A percentile compares a stretch with the other conserved stretches of the same genome.
Evolutionary conservation across 176 grass and related monocot genomes (phyloP).

Genomic region (Urochloa ruziziensis): DNA sequence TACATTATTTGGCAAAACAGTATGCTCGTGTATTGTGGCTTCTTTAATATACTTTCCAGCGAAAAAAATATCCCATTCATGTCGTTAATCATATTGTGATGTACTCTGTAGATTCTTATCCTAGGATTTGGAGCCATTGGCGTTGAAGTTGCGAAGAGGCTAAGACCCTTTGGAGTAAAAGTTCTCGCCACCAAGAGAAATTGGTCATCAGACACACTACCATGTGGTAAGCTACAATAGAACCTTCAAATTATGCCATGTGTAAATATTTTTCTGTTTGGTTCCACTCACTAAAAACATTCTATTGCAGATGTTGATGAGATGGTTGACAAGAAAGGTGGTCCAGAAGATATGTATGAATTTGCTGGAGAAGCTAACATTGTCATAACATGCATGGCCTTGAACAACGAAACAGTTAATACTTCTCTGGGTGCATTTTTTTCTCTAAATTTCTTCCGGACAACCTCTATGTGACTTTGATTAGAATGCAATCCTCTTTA

Average conservation of each 20-base stretch:
- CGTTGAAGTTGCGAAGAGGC: constrained; percentile 70
- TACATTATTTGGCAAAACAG: constrained; percentile 86
- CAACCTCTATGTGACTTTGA: background rate
- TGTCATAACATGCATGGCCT: constrained; percentile 73
- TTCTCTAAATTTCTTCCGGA: background rate
- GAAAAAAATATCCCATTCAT: constrained; percentile 9
- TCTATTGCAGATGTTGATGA: constrained; percentile 48
- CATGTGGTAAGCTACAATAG: constrained; percentile 44
- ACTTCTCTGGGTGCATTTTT: constrained; percentile 4
- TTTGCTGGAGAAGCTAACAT: constrained; percentile 86
- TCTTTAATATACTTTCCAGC: constrained; percentile 18
- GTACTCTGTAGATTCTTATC: constrained; percentile 65
- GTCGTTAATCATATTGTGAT: constrained; percentile 5
- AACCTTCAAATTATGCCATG: background rate
- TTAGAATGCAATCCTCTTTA: constrained; percentile 39
- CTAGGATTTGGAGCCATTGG: constrained; percentile 95
- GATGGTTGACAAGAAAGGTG: constrained; percentile 82
- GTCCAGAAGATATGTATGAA: constrained; percentile 58
- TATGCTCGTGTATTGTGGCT: constrained; percentile 30
- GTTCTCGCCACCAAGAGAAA: constrained; percentile 86
- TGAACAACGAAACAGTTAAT: constrained; percentile 72
- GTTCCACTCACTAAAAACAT: constrained; percentile 29
- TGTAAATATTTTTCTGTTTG: background rate
- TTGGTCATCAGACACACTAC: constrained; percentile 58
- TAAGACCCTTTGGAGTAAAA: constrained; percentile 89